phyloP scores from a whole-genome alignment of 257 asterid species.

The Jaltomata sinuosa region DNA sequence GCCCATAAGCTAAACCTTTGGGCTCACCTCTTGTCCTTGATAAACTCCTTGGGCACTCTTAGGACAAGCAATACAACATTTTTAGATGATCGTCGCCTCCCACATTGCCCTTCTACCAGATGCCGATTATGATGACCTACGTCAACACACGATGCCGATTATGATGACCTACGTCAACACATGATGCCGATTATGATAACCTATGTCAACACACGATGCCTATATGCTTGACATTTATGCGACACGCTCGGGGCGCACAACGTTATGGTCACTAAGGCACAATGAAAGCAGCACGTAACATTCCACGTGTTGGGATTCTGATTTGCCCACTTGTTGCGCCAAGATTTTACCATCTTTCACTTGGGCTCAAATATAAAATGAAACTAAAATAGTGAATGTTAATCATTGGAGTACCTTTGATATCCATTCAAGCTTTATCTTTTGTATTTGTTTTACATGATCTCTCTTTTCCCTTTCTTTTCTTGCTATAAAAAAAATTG shows the following conservation, averaged over 20 bases:
- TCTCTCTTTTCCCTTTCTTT: not conserved
- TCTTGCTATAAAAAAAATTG: not conserved
- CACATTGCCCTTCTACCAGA: not conserved
- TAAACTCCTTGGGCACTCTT: not conserved
- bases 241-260: too few relatives aligned
- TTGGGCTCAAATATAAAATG: not conserved
- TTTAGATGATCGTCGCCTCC: not conserved
- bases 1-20: not conserved
- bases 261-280: not conserved
- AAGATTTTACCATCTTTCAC: too few relatives aligned
- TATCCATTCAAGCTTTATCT: not conserved
- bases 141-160: not conserved
- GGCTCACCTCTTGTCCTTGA: not conserved
- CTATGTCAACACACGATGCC: not conserved
- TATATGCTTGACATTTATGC: not conserved
- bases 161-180: not conserved
- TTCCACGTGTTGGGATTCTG: too few relatives aligned
- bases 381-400: not conserved
- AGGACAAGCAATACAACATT: not conserved
- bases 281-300: not conserved
- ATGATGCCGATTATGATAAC: not conserved
- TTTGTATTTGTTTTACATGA: not conserved
- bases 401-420: not conserved
- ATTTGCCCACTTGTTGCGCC: too few relatives aligned
- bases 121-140: rapidly evolving